Evolutionary conservation across 495 filamentous ascomycete species (phyloP).

Genomic region (Hypoxylon intermedium): DNA sequence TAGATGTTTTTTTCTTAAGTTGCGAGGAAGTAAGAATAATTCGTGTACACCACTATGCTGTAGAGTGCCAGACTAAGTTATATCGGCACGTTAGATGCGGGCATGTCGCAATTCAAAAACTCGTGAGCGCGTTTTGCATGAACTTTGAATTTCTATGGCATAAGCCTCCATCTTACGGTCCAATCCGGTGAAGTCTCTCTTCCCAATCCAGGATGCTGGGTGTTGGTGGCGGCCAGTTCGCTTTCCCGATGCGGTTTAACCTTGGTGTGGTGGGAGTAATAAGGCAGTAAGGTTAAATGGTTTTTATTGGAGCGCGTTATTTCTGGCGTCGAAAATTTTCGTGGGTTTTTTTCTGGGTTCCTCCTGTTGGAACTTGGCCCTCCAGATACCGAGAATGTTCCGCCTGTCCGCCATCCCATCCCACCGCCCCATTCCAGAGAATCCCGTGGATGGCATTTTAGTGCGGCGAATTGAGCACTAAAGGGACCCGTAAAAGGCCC

Average conservation of each 20-base stretch:
- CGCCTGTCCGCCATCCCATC: slow-evolving; percentile 10
- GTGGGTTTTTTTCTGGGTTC: slow-evolving; percentile 4
- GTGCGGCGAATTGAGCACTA: not conserved
- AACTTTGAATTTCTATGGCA: slow-evolving; percentile 19
- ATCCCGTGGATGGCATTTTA: slow-evolving; percentile 1
- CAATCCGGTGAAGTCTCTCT: slow-evolving; percentile 13
- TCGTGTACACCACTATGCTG: not conserved
- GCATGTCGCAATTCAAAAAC: slow-evolving; percentile 11
- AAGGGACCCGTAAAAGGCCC: not conserved
- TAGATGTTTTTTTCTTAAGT: not conserved
- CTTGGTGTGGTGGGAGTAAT: not conserved
- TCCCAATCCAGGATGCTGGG: slow-evolving; percentile 9
- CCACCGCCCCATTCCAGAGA: slow-evolving; percentile 1
- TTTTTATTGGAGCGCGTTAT: not conserved
- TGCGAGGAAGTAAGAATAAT: not conserved
- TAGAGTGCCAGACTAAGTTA: not conserved
- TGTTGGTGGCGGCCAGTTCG: slow-evolving; percentile 16
- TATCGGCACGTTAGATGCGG: not conserved
- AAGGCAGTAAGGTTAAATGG: slow-evolving; percentile 7
- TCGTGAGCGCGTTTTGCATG: slow-evolving; percentile 14
- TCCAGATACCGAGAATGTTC: slow-evolving; percentile 27
- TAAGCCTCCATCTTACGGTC: slow-evolving; percentile 17
- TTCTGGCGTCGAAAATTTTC: slow-evolving; percentile 30
- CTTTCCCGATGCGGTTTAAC: slow-evolving; percentile 24
- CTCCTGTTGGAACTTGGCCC: not conserved